These are phyloP conservation scores for Nakazawaea pomicola DNA, from an alignment of 805 yeast genomes.

Conservation along the genomic window DNA sequence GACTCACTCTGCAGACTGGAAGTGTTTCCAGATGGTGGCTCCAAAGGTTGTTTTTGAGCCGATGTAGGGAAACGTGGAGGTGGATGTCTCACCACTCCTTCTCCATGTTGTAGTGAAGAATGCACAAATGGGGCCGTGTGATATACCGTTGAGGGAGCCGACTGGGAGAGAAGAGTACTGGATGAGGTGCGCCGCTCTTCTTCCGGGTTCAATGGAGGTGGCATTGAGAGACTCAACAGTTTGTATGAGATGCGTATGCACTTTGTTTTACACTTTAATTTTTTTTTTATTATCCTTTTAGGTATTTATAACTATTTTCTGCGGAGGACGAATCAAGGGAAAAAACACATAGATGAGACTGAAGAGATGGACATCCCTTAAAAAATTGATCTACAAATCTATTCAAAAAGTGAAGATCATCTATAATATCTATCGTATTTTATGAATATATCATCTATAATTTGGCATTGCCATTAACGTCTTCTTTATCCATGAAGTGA, in stretches of 20 bases:
- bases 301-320: too few relatives aligned
- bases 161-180: not conserved
- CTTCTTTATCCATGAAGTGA: constrained; percentile 19
- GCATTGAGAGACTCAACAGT: too few relatives aligned
- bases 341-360: not conserved
- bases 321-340: not conserved
- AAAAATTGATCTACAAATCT: not conserved
- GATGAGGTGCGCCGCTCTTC: not conserved
- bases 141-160: not conserved
- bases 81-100: not conserved
- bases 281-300: not conserved
- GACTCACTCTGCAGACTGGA: not conserved
- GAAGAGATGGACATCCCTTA: too few relatives aligned
- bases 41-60: not conserved
- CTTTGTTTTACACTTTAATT: too few relatives aligned
- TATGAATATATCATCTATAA: constrained; percentile 15
- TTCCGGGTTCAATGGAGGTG: not conserved
- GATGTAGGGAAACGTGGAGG: not conserved
- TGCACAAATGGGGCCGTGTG: constrained; percentile 4
- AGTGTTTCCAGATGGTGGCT: not conserved
- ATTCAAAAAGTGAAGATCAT: not conserved
- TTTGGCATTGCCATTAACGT: constrained; percentile 17
- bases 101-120: not conserved
- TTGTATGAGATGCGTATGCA: too few relatives aligned
- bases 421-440: too few relatives aligned